These are phyloP conservation scores for Pseudonitzschia multistriata DNA, from an alignment of 108 stramenopile species.

Conservation along the genomic window DNA sequence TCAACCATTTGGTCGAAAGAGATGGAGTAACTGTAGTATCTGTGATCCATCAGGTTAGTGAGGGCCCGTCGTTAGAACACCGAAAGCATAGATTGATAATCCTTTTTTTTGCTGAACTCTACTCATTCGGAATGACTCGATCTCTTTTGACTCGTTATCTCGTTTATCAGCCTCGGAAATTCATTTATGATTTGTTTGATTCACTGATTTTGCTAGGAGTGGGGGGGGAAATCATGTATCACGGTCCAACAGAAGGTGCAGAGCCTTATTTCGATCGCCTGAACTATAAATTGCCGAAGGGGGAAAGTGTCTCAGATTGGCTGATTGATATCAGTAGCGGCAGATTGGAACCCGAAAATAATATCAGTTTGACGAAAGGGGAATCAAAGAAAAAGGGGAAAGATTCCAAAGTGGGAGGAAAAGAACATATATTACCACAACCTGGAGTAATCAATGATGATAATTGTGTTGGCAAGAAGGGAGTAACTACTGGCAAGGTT, in stretches of 20 bases:
- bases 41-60: constrained; percentile 65
- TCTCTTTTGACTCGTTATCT: background rate
- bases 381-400: background rate
- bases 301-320: constrained; percentile 51
- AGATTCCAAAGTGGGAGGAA: background rate
- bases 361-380: background rate
- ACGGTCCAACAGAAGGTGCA: constrained; percentile 33
- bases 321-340: constrained; percentile 46
- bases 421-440: background rate
- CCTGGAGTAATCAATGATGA: constrained; percentile 11
- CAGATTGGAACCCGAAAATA: constrained; percentile 17
- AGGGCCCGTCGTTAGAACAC: background rate
- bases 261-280: constrained; percentile 28
- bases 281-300: constrained; percentile 31
- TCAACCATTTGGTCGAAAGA: constrained; percentile 33
- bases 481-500: constrained; percentile 24
- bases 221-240: constrained; percentile 52
- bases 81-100: too few relatives aligned
- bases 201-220: constrained; percentile 66
- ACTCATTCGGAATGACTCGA: background rate
- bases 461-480: constrained; percentile 16
- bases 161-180: constrained; percentile 57
- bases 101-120: too few relatives aligned
- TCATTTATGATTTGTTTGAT: constrained; percentile 79
- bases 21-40: constrained; percentile 55